Evolutionary conservation across 225 moss, liverwort and hornwort species (phyloP), one percentile per base, ranked within the genome.

Genomic region (Physcomitrellopsis africana): DNA sequence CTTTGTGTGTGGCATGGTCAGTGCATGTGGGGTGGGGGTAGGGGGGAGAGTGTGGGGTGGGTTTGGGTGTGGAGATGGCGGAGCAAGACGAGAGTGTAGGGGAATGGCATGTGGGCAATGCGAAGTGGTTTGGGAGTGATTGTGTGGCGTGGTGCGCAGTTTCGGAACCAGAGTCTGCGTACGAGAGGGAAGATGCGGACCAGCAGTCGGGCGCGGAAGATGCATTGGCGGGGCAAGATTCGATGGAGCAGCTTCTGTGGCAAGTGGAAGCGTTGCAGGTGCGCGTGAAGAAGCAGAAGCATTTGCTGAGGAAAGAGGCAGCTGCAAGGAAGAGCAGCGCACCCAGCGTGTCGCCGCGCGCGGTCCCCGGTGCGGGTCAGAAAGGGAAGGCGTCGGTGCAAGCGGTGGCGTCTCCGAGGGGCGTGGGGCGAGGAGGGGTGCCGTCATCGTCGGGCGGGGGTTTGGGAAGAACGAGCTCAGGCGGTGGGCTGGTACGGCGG

Each of bases 251-350:
- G 61, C 72, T 92, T 60, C 51, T 95, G 29, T 92, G 87, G 85
- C 73, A 84, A 51, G 79, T 91, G 70, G 94, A 95, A 78, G 89
- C 86, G 37, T 70, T 95, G 52, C 94, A 95, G 78, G 87, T 85
- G 15, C 87, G 89, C 51, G 86, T 95, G 29, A 83, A 81, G 63
- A 92, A 82, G 76, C 60, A 78, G 12, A 76, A 82, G 64, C 68
- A 78, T 45, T 69, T 79, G 32, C 68, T 91, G 2, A 82, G 65
- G 48, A 91, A 53, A 72, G 86, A 86, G 65, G 83, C 86, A 75
- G 59, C 60, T 20, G 56, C 23, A 12, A 75, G 66, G 17, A 85
- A 51, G 68, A 59, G 7, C 37, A 55, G 78, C 9, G 72, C 20
- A 56, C 55, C 67, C 59, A 79, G 70, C 27, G 41, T 59, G 19